Evolutionary conservation across 2,329 filamentous ascomycete species (phyloP).

Genomic region (Alternaria hordeiaustralica): DNA sequence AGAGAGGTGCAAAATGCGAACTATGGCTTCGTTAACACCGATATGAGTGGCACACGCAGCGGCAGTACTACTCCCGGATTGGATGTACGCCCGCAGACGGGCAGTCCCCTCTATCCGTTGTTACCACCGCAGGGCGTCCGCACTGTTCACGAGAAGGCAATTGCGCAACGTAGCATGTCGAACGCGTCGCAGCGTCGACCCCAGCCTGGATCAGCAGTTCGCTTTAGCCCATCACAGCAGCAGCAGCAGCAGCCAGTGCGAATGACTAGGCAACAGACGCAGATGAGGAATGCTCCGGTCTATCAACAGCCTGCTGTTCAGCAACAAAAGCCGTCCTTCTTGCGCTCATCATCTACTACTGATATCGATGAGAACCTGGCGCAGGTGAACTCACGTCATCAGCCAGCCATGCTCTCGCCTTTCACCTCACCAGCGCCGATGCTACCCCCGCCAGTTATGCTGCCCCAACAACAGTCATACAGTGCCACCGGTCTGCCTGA

Average conservation of each 20-base stretch:
- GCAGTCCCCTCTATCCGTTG: not conserved
- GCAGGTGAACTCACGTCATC: not conserved
- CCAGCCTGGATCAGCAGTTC: not conserved
- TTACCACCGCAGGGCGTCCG: not conserved
- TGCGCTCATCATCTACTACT: slow-evolving; percentile 8
- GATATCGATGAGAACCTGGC: slow-evolving; percentile 3
- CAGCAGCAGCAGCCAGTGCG: not conserved
- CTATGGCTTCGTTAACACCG: not conserved
- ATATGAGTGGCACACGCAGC: not conserved
- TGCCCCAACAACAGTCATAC: not conserved
- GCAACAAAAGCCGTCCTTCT: not conserved
- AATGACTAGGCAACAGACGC: not conserved
- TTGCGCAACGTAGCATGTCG: not conserved
- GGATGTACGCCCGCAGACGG: not conserved
- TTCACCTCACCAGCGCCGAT: not conserved
- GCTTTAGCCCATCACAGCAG: not conserved
- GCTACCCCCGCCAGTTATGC: not conserved
- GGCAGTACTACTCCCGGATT: not conserved
- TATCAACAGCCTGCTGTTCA: not conserved
- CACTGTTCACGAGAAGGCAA: not conserved
- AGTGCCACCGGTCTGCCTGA: not conserved
- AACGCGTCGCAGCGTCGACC: not conserved
- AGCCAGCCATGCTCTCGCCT: not conserved
- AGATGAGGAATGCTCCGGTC: not conserved
- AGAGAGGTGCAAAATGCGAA: not conserved